Base-by-base conservation (phyloP, 208 protist species). In the Acanthamoeba royreba region DNA sequence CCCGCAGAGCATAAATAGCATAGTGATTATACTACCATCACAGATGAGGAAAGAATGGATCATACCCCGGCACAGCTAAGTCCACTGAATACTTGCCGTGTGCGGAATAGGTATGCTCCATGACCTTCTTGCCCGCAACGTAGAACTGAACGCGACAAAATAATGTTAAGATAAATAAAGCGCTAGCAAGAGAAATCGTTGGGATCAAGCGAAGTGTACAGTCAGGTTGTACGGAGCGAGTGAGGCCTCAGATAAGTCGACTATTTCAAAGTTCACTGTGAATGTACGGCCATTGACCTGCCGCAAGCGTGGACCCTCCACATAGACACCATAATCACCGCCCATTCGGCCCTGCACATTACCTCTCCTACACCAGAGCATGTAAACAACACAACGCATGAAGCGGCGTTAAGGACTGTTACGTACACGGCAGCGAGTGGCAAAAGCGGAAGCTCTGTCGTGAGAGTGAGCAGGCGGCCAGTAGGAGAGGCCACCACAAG, bases 401-500 rank as follows among this genome's bases (percentile, higher is more conserved):
- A 40, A 72, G 22, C 13, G 42, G 22, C 49, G 49, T 55, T 4
- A 72, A 72, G 4, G 22, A n/a, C 3, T 4, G n/a, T n/a, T n/a
- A 25, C 66, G 66, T 77, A 77, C 66, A 77, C 66, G 0, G 66
- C 66, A 17, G 66, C 66, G n/a, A 77, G 66, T 0, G 66, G 66
- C 66, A 77, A 38, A 0, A 77, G n/a, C 4, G 66, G 66, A 25
- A 77, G 66, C 35, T 31, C 38, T 2, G 66, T 77, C 0, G 66
- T 77, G 66, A 77, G 66, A 38, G 66, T 2, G 33, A 77, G 35
- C 66, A 77, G 35, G 9, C 66, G 66, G 35, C 66, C 66, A 0
- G 66, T 46, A 19, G 66, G 38, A 19, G 66, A 28, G 66, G 96
- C 97, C 0, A 99, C 97, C 8, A 99, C 49, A 46, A 99, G 95